Percentiles rank a stretch among this genome's conserved stretches.
phyloP scores from a whole-genome alignment of 306 rosid species.

The Glycyrrhiza uralensis region DNA sequence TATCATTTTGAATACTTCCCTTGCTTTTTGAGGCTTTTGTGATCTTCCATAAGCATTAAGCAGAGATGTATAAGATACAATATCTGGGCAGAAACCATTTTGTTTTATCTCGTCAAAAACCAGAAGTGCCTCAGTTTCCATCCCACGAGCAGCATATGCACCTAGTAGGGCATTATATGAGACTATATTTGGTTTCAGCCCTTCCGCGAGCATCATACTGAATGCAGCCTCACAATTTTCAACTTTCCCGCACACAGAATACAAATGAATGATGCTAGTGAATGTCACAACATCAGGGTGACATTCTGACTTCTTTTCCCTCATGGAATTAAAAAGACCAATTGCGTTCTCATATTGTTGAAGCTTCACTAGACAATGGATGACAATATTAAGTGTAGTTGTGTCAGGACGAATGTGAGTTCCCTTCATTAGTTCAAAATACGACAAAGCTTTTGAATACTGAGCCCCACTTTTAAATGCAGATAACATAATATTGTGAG shows the following conservation, averaged over 20 bases:
- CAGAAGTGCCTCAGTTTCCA: constrained; percentile 61
- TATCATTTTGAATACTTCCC: constrained; percentile 62
- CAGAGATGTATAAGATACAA: constrained; percentile 84
- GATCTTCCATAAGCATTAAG: constrained; percentile 91
- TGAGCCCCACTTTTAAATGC: constrained; percentile 87
- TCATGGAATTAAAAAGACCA: constrained; percentile 72
- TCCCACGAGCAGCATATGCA: constrained; percentile 84
- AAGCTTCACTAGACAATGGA: constrained; percentile 79
- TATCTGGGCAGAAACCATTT: constrained; percentile 71
- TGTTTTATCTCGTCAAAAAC: constrained; percentile 68
- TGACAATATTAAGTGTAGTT: constrained; percentile 75
- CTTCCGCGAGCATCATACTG: constrained; percentile 76
- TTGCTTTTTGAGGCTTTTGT: constrained; percentile 66
- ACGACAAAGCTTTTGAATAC: constrained; percentile 84
- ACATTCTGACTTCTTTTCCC: constrained; percentile 73
- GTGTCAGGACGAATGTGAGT: constrained; percentile 81
- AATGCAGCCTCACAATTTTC: constrained; percentile 73
- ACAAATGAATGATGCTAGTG: constrained; percentile 81
- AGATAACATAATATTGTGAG: constrained; percentile 87
- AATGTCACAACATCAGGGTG: constrained; percentile 85
- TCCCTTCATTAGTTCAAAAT: constrained; percentile 92
- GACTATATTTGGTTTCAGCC: constrained; percentile 73
- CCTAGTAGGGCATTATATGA: constrained; percentile 77
- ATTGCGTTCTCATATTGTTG: constrained; percentile 68
- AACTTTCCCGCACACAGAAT: constrained; percentile 73